phyloP scores from a whole-genome alignment of 371 early-diverging fungal genomes.

The Actinomortierella wolfii region DNA sequence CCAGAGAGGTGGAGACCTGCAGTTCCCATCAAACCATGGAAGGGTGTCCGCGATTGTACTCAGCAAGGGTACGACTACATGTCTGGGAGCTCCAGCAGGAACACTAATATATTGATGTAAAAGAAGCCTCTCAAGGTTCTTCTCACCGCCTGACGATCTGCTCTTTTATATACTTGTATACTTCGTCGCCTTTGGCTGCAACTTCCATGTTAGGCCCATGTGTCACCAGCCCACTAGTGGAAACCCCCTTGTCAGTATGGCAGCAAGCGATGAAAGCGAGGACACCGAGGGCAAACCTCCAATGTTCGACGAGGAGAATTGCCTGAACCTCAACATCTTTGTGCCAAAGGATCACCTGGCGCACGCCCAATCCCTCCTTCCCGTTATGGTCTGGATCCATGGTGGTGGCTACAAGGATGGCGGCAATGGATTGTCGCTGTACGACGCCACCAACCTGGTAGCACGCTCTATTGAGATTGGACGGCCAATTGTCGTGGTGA shows the following conservation, averaged over 20 bases:
- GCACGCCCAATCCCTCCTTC: too few relatives aligned
- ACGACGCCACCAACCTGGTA: slow-evolving; percentile 31
- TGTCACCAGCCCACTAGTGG: slow-evolving; percentile 38
- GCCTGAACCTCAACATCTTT: slow-evolving; percentile 48
- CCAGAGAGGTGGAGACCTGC: slow-evolving; percentile 37
- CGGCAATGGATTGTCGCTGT: slow-evolving; percentile 28
- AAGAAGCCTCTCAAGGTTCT: not conserved
- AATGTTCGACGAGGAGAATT: slow-evolving; percentile 34
- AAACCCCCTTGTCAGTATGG: slow-evolving; percentile 30
- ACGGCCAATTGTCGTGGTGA: slow-evolving; percentile 44
- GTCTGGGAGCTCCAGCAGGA: not conserved
- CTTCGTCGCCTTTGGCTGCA: not conserved
- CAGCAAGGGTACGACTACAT: slow-evolving; percentile 21
- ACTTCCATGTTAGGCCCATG: slow-evolving; percentile 23
- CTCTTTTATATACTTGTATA: not conserved
- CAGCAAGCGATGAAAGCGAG: slow-evolving; percentile 12
- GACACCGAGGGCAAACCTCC: slow-evolving; percentile 26
- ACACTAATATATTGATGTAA: not conserved
- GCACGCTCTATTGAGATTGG: slow-evolving; percentile 22
- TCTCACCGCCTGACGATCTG: too few relatives aligned
- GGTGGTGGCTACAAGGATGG: slow-evolving; percentile 44
- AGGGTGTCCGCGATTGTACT: slow-evolving; percentile 37
- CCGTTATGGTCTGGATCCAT: slow-evolving; percentile 21
- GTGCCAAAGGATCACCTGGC: slow-evolving; percentile 20
- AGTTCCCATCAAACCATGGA: slow-evolving; percentile 30